Conservation (phyloP, 805 yeast genomes). For the Starmerella vaccinii region DNA sequence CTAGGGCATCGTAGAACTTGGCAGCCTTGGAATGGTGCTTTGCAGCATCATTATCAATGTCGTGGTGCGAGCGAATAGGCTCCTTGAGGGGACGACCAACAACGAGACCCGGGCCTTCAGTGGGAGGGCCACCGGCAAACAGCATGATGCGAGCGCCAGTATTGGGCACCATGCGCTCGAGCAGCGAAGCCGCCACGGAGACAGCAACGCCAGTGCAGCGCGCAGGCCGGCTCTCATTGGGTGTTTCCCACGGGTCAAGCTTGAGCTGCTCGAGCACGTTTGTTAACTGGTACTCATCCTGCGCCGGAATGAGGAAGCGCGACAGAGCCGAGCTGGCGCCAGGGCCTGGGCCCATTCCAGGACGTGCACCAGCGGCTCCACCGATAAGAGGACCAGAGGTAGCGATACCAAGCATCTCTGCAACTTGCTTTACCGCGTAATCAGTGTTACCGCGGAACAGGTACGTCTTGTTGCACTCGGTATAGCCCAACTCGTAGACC, state of each 20-base stretch:
- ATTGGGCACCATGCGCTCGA: constrained; percentile 74
- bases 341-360: constrained; percentile 25
- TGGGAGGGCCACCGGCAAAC: constrained; percentile 92
- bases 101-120: constrained; percentile 87
- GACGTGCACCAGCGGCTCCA: constrained; percentile 26
- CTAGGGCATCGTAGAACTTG: constrained; percentile 66
- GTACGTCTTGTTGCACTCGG: constrained; percentile 59
- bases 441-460: constrained; percentile 87
- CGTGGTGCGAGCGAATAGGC: constrained; percentile 95
- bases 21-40: constrained; percentile 78
- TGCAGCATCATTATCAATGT: constrained; percentile 83
- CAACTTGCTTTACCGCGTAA: constrained; percentile 45
- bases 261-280: constrained; percentile 66
- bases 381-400: constrained; percentile 10
- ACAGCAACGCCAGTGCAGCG: constrained; percentile 92
- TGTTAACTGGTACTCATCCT: constrained; percentile 71
- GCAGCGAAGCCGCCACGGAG: constrained; percentile 67
- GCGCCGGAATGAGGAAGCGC: constrained; percentile 63
- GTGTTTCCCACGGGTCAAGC: constrained; percentile 81
- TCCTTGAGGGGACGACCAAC: constrained; percentile 87
- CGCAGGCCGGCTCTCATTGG: constrained; percentile 64
- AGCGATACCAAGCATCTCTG: constrained; percentile 50
- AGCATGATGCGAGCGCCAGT: constrained; percentile 82
- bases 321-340: constrained; percentile 37
- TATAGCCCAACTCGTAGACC: constrained; percentile 70